Evolutionary conservation across 768 basidiomycete genomes (phyloP).

Genomic region (Leccinum pellstonianum): DNA sequence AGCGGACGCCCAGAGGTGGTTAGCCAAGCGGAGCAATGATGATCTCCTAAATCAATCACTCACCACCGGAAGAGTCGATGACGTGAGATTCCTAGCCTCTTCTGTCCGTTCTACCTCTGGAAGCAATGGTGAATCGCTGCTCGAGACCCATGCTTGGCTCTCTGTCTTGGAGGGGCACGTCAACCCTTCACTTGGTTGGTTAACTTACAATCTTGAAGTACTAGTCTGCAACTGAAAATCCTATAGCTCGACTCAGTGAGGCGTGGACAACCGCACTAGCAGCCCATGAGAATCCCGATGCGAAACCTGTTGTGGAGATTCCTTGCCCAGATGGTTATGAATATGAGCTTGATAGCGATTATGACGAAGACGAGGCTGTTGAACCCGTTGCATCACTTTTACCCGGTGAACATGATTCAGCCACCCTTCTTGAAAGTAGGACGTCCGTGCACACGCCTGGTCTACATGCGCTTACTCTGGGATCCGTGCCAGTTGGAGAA

Average conservation of each 20-base stretch:
- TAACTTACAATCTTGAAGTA: not conserved
- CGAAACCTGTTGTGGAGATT: slow-evolving; percentile 4
- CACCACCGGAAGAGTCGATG: slow-evolving; percentile 18
- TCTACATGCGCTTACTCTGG: not conserved
- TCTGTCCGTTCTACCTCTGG: slow-evolving; percentile 2
- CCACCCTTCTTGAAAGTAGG: slow-evolving; percentile 1
- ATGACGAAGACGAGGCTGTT: slow-evolving; percentile 17
- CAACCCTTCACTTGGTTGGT: slow-evolving; percentile 11
- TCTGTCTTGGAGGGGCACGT: slow-evolving; percentile 13
- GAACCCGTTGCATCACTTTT: not conserved
- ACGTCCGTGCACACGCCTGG: not conserved
- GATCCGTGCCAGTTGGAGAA: slow-evolving; percentile 7
- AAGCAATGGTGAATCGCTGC: not conserved
- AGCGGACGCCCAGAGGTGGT: not conserved
- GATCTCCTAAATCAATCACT: slow-evolving; percentile 14
- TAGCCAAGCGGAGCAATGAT: slow-evolving; percentile 8
- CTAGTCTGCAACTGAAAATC: slow-evolving; percentile 1
- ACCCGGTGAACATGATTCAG: not conserved
- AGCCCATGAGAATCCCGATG: not conserved
- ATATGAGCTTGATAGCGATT: slow-evolving; percentile 27
- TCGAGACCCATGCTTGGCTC: slow-evolving; percentile 18
- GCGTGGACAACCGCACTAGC: slow-evolving; percentile 11
- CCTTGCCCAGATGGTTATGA: slow-evolving; percentile 12
- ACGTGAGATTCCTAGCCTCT: slow-evolving; percentile 20
- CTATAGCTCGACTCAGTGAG: slow-evolving; percentile 10